Evolutionary conservation across 768 basidiomycete genomes (phyloP), one percentile per base, ranked within the genome.

Genomic region (Suillus weaverae): DNA sequence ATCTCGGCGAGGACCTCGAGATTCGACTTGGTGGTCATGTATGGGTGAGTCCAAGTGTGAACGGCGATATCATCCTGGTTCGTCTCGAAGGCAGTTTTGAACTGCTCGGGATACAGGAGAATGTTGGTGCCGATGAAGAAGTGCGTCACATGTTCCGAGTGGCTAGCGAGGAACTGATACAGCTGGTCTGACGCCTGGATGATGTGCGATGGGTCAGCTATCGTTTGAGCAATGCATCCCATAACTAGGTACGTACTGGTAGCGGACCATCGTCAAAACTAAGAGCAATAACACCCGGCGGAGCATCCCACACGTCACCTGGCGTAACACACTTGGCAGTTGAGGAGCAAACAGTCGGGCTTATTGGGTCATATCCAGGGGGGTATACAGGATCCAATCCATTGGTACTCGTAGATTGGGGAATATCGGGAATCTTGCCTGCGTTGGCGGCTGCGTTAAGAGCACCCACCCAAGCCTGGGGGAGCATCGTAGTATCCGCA

Each of bases 121-220:
- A 95, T 90, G 72, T 94, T 91, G 39, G 83, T 72, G 20, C 95
- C 95, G 67, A 97, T 96, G 81, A 95, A 86, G 75, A 96, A 97
- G 73, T 96, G 94, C 5, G 95, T 96, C 4, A 87, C 88, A n/a
- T 76, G 83, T 63, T 86, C 75, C 65, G 89, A 85, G 64, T 95
- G 83, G n/a, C 79, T 62, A 64, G 81, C 67, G 57, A 97, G 80
- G 74, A 94, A 96, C 8, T 84, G 70, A 70, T 91, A 85, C 22
- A 97, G 83, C 13, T 66, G 66, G 1, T 71, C 70, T 18, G 84
- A 83, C 11, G 77, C 64, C 83, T 85, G 56, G 11, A 62, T 32
- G 7, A 20, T 35, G n/a, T 18, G 57, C 38, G 39, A 30, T 5
- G 6, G 18, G 62, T 56, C 46, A 39, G 26, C 55, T 16, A 70